Percentiles rank a stretch among this genome's conserved stretches.
Evolutionary conservation across 352 stramenopile species (phyloP).

Genomic region (Phytopythium vexans): DNA sequence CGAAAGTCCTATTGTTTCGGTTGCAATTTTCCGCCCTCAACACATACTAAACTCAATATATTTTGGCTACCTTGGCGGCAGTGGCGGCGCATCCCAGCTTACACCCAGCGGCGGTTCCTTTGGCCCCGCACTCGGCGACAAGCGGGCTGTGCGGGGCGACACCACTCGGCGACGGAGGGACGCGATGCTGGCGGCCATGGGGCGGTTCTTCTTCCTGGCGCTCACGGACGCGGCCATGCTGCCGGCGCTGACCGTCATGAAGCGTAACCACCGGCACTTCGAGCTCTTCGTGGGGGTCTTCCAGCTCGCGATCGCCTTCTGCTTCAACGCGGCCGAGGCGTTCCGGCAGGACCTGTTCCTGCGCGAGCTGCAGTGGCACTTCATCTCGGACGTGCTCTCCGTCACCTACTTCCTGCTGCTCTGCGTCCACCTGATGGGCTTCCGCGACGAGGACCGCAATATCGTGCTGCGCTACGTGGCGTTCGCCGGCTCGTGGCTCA

Average conservation of each 20-base stretch:
- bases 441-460: slow-evolving; percentile 77
- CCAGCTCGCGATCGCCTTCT: slow-evolving; percentile 76
- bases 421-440: slow-evolving; percentile 84
- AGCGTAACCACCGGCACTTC: slow-evolving; percentile 81
- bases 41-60: too few relatives aligned
- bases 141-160: background rate
- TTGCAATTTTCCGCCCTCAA: too few relatives aligned
- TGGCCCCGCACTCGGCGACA: too few relatives aligned
- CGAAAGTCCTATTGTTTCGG: background rate
- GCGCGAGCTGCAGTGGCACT: slow-evolving; percentile 75
- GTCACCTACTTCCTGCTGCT: slow-evolving; percentile 83
- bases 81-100: too few relatives aligned
- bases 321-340: slow-evolving; percentile 80
- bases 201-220: slow-evolving; percentile 66
- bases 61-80: too few relatives aligned
- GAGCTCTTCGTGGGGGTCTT: slow-evolving; percentile 88
- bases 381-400: slow-evolving; percentile 86
- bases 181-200: slow-evolving; percentile 37
- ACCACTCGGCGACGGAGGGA: slow-evolving; percentile 4
- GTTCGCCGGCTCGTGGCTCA: slow-evolving; percentile 80
- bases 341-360: slow-evolving; percentile 69
- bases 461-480: slow-evolving; percentile 84
- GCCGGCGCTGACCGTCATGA: slow-evolving; percentile 75
- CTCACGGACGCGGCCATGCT: slow-evolving; percentile 75
- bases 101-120: too few relatives aligned